Percentiles rank a stretch among this genome's conserved stretches.
Conservation (phyloP, 75 land plant species). For the Sequoiadendron giganteum region DNA sequence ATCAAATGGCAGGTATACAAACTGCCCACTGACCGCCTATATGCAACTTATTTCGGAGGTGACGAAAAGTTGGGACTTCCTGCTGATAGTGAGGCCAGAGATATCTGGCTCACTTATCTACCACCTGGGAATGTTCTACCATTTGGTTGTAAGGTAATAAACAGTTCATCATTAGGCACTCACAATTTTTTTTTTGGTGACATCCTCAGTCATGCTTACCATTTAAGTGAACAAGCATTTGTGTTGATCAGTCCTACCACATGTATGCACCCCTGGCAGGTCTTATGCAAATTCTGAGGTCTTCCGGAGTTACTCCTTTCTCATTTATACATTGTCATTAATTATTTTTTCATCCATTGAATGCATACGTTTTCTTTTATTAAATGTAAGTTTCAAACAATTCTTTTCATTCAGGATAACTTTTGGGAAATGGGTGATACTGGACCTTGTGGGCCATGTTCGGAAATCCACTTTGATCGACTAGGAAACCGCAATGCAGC, state of each 20-base stretch:
- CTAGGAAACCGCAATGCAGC: conserved; percentile 85
- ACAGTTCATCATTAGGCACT: not conserved
- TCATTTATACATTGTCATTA: not conserved
- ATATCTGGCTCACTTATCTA: conserved; percentile 69
- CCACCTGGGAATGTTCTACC: conserved; percentile 75
- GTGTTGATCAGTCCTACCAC: not conserved
- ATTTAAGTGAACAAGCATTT: not conserved
- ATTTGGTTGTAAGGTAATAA: conserved; percentile 88
- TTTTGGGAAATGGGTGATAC: conserved; percentile 99
- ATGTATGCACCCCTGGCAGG: not conserved
- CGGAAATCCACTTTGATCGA: conserved; percentile 94
- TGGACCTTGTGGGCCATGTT: conserved; percentile 99
- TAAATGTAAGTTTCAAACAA: not conserved
- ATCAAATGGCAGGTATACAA: conserved; percentile 64
- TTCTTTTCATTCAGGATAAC: conserved; percentile 60
- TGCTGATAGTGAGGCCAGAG: conserved; percentile 81
- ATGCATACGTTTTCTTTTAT: not conserved
- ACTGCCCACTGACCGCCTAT: conserved; percentile 68
- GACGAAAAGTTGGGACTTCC: conserved; percentile 82
- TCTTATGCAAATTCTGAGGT: not conserved
- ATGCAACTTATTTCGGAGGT: conserved; percentile 97
- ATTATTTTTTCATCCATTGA: not conserved
- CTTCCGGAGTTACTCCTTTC: not conserved
- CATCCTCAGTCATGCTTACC: not conserved
- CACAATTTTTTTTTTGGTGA: not conserved